Evolutionary conservation across 257 asterid species (phyloP).

Genomic region (Ehretia macrophylla): DNA sequence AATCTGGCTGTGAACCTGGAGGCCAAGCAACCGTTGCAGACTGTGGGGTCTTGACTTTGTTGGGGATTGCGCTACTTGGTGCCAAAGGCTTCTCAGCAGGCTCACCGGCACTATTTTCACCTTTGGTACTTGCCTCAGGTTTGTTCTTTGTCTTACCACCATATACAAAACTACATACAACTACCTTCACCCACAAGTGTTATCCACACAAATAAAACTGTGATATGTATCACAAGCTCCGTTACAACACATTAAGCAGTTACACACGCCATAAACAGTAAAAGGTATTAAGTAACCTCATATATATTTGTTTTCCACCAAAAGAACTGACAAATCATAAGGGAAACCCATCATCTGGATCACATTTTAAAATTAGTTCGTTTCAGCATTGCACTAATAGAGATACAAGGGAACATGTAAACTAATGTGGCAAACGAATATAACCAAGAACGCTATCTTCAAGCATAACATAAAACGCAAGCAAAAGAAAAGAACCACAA

Average conservation of each 20-base stretch:
- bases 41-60: constrained; percentile 35
- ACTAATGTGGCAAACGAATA: not conserved
- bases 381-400: no score
- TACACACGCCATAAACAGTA: not conserved
- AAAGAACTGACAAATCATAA: no score
- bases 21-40: constrained; percentile 58
- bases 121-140: constrained; percentile 35
- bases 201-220: no score
- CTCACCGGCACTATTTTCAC: constrained; percentile 21
- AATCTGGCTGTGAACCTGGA: constrained; percentile 38
- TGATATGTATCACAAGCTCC: not conserved
- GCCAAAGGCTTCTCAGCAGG: constrained; percentile 39
- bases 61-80: constrained; percentile 28
- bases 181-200: not conserved
- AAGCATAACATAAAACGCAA: not conserved
- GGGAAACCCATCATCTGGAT: no score
- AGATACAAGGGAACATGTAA: not conserved
- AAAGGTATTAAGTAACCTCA: no score
- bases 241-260: not conserved
- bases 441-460: no score
- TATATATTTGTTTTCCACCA: no score
- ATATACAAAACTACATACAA: constrained; percentile 26
- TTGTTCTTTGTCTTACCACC: constrained; percentile 57
- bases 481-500: constrained; percentile 1
- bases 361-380: no score